A percentile compares a stretch with the other conserved stretches of the same genome.
These are phyloP conservation scores for Effrenium voratum DNA, from an alignment of 73 alveolate genomes.

Conservation along the genomic window DNA sequence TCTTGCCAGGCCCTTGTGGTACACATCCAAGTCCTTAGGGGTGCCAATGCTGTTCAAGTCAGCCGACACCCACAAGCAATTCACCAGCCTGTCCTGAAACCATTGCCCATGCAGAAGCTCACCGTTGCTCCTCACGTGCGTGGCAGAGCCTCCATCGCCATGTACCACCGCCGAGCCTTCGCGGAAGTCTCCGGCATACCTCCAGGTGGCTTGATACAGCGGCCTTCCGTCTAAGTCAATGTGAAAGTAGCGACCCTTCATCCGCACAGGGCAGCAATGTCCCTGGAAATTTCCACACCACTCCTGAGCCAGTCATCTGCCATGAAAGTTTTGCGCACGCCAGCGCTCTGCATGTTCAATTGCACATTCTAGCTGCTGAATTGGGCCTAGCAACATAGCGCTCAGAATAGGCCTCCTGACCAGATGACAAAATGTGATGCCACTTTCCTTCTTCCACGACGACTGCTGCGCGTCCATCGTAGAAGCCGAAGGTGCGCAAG, in stretches of 20 bases:
- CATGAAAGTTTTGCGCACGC: background rate
- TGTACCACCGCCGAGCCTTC: constrained; percentile 44
- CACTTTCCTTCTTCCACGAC: background rate
- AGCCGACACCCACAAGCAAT: too few species aligned
- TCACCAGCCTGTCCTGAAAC: too few species aligned
- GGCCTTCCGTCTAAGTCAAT: background rate
- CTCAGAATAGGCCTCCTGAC: background rate
- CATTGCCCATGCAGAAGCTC: constrained; percentile 1
- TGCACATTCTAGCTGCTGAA: background rate
- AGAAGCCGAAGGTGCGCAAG: constrained; percentile 9
- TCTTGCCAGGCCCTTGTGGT: constrained; percentile 8
- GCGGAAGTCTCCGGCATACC: constrained; percentile 16
- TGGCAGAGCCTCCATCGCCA: background rate
- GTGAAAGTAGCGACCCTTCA: constrained; percentile 4
- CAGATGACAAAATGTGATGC: constrained; percentile 21
- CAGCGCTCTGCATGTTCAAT: background rate
- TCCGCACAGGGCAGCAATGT: constrained; percentile 11
- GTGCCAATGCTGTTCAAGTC: too few species aligned
- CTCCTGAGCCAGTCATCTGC: background rate
- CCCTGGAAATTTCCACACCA: constrained; percentile 41
- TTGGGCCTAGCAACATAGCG: background rate
- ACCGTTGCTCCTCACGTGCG: background rate
- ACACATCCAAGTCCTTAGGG: constrained; percentile 29
- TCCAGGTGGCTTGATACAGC: background rate
- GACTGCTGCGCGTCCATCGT: constrained; percentile 15